Conservation (phyloP, 2,329 filamentous ascomycete species). For the Hymenoscyphus infarciens region DNA sequence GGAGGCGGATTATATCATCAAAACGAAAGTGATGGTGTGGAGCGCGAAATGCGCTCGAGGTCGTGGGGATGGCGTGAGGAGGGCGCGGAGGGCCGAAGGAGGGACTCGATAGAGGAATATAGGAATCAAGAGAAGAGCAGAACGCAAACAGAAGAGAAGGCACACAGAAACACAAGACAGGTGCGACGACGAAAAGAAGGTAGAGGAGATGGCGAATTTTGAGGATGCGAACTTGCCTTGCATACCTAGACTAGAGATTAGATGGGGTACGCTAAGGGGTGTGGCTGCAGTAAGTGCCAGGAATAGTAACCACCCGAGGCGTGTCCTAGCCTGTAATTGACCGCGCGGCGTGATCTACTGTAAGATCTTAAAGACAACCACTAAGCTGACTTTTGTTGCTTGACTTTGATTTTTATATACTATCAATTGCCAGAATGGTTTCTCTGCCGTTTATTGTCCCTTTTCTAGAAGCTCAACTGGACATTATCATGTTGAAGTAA, state of each 20-base stretch:
- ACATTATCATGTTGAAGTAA: neutral
- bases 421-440: neutral
- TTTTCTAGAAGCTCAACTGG: neutral
- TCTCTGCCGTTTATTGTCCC: neutral
- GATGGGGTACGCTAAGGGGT: neutral
- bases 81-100: neutral
- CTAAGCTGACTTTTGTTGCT: neutral
- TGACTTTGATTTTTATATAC: neutral
- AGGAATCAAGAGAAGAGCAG: neutral
- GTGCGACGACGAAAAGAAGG: neutral
- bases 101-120: conserved; percentile 2
- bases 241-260: neutral
- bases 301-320: neutral
- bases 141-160: neutral
- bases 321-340: neutral
- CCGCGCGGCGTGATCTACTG: neutral
- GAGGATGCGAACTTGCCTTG: neutral
- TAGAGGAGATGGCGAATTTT: neutral
- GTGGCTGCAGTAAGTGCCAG: neutral
- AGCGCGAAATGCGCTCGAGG: neutral
- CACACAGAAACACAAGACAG: conserved; percentile 1
- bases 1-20: neutral
- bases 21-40: neutral
- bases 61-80: neutral
- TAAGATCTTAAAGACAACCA: conserved; percentile 2